A percentile compares a stretch with the other conserved stretches of the same genome.
phyloP scores from a whole-genome alignment of 2,329 filamentous ascomycete species.

The Daldinia sp. region DNA sequence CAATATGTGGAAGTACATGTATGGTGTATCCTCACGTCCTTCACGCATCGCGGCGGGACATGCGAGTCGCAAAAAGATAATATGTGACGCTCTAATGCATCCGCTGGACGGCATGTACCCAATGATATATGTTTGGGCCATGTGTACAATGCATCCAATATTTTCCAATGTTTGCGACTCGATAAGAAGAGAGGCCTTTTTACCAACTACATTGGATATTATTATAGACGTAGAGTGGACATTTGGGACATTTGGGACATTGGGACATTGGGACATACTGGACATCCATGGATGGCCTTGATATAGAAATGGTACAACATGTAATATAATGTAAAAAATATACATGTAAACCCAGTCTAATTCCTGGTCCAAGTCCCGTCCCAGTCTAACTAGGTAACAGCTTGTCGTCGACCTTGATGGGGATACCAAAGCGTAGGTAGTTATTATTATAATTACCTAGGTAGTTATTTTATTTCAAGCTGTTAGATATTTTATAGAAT shows the following conservation, averaged over 20 bases:
- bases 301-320: conserved; percentile 7
- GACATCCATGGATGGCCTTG: not conserved
- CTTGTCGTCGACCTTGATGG: not conserved
- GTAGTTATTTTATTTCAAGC: not conserved
- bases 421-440: not conserved
- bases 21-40: conserved; percentile 30
- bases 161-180: conserved; percentile 33
- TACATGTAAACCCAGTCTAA: conserved; percentile 13
- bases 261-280: not conserved
- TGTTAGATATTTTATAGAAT: conserved; percentile 3
- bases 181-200: conserved; percentile 9
- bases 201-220: not conserved
- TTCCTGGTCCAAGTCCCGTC: not conserved
- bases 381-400: not conserved
- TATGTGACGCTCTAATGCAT: conserved; percentile 32
- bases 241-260: not conserved
- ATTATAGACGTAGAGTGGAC: not conserved
- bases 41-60: conserved; percentile 28
- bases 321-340: conserved; percentile 6
- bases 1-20: conserved; percentile 34
- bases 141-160: conserved; percentile 22
- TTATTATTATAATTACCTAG: no score
- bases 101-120: conserved; percentile 14
- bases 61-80: conserved; percentile 36
- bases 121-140: conserved; percentile 23